Conservation (phyloP, 2,329 filamentous ascomycete genomes). For the Curvularia eragrostidis region DNA sequence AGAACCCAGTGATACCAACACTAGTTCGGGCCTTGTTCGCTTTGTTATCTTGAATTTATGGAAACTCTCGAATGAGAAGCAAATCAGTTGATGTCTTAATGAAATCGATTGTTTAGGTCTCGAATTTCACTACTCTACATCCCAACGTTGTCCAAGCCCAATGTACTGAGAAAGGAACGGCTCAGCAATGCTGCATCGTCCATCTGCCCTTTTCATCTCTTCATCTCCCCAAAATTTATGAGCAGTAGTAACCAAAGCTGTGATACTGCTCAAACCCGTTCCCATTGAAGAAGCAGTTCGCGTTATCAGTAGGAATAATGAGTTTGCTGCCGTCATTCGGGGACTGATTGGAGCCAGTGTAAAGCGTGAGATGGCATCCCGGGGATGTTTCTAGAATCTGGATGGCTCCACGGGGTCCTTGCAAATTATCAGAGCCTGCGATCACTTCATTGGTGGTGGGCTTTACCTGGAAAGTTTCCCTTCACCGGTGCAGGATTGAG, state of each 20-base stretch:
- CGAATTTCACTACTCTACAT: too few relatives aligned
- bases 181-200: neutral
- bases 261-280: constrained; percentile 5
- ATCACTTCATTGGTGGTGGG: neutral
- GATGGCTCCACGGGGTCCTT: constrained; percentile 12
- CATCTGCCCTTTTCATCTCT: neutral
- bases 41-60: too few relatives aligned
- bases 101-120: too few relatives aligned
- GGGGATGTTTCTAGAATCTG: constrained; percentile 6
- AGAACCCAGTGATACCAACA: too few relatives aligned
- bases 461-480: constrained; percentile 10
- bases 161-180: neutral
- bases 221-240: neutral
- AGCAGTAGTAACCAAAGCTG: constrained; percentile 6
- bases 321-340: neutral
- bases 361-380: constrained; percentile 11
- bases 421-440: neutral
- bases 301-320: neutral
- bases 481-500: constrained; percentile 12
- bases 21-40: too few relatives aligned
- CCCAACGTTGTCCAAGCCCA: too few relatives aligned
- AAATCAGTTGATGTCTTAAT: too few relatives aligned
- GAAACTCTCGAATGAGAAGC: too few relatives aligned
- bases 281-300: neutral
- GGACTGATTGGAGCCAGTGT: constrained; percentile 16